These are phyloP conservation scores for Barbarea vulgaris DNA, from an alignment of 345 rosid species.

Conservation along the genomic window DNA sequence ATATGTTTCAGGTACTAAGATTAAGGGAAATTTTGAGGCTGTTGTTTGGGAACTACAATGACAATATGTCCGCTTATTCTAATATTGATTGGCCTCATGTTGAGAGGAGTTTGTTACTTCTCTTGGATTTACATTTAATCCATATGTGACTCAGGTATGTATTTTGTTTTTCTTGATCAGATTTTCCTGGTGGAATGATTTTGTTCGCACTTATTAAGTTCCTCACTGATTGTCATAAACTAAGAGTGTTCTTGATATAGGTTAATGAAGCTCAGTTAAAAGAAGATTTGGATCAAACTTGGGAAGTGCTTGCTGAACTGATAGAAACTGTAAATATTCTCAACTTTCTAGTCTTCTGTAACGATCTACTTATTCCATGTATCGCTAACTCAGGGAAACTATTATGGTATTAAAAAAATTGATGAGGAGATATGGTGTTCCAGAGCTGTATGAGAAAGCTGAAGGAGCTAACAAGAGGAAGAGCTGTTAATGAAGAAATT, in stretches of 20 bases:
- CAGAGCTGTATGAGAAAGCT: conserved; percentile 95
- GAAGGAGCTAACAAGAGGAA: conserved; percentile 91
- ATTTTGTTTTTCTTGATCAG: conserved; percentile 3
- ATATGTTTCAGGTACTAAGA: conserved; percentile 66
- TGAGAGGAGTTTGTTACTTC: conserved; percentile 78
- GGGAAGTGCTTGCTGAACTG: conserved; percentile 99
- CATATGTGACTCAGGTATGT: conserved; percentile 86
- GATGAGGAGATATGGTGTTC: conserved; percentile 92
- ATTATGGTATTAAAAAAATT: conserved; percentile 38
- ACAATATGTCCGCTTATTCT: conserved; percentile 89
- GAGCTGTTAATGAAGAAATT: conserved; percentile 72
- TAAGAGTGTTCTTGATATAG: conserved; percentile 42
- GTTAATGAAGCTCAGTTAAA: conserved; percentile 75
- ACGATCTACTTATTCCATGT: not conserved
- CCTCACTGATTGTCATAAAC: conserved; percentile 11
- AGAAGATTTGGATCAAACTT: conserved; percentile 78
- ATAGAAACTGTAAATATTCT: conserved; percentile 76
- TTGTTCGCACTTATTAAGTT: not conserved
- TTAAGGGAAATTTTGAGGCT: conserved; percentile 95
- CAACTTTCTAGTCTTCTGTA: not conserved
- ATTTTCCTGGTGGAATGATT: not conserved
- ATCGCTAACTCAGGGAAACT: not conserved
- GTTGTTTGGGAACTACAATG: conserved; percentile 96
- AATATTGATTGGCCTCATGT: conserved; percentile 69
- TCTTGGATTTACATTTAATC: conserved; percentile 82